Conservation (phyloP, 768 basidiomycete genomes). For the Fistulinella prunicolor region DNA sequence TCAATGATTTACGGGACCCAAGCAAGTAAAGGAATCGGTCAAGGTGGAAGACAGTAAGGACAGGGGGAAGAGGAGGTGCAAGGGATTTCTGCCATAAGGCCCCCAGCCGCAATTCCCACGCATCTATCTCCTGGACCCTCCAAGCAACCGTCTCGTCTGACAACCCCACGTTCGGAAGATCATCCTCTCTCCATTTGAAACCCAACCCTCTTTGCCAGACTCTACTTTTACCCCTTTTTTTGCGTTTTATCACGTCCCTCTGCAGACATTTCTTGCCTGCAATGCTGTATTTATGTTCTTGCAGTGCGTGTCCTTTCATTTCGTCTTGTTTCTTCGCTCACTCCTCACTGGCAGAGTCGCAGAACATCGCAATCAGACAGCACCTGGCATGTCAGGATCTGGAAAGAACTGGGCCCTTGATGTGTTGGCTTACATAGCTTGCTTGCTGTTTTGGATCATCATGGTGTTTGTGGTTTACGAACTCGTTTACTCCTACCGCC, state of each 20-base stretch:
- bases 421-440: constrained; percentile 80
- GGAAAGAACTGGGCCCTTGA: constrained; percentile 80
- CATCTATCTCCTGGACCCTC: too few species aligned
- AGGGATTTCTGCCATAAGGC: too few species aligned
- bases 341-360: constrained; percentile 51
- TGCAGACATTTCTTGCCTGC: constrained; percentile 87
- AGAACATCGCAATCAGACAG: constrained; percentile 66
- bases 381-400: constrained; percentile 66
- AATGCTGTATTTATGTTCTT: constrained; percentile 81
- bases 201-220: constrained; percentile 50
- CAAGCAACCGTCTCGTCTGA: too few species aligned
- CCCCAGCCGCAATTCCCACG: too few species aligned
- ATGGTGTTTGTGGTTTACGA: constrained; percentile 77
- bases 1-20: too few species aligned
- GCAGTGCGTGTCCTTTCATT: constrained; percentile 54
- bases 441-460: constrained; percentile 73
- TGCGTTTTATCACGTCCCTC: constrained; percentile 65
- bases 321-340: constrained; percentile 11
- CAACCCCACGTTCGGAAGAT: too few species aligned
- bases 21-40: too few species aligned
- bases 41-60: too few species aligned
- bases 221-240: constrained; percentile 69
- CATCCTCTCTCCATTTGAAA: too few species aligned
- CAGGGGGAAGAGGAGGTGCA: too few species aligned
- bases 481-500: constrained; percentile 63